Percentiles rank a stretch among this genome's conserved stretches.
phyloP scores from a whole-genome alignment of 805 yeast species.

The Tanozyma kutaoensis region DNA sequence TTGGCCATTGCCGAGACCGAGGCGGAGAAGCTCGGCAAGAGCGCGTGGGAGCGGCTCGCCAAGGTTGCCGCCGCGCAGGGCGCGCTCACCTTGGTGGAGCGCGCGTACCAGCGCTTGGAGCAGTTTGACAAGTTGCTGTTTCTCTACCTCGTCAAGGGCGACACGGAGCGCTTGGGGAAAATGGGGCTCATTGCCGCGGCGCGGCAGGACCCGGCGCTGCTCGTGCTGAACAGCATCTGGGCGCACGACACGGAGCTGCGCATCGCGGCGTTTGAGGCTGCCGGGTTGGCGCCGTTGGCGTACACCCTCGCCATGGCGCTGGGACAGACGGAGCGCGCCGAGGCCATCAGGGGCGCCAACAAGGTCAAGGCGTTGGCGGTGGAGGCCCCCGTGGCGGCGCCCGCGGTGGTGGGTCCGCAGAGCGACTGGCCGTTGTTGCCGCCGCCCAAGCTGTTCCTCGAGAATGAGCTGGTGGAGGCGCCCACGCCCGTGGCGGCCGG shows the following conservation, averaged over 20 bases:
- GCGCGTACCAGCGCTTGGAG: slow-evolving; percentile 78
- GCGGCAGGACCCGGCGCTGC: slow-evolving; percentile 67
- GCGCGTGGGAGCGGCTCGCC: slow-evolving; percentile 73
- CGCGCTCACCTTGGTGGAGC: slow-evolving; percentile 71
- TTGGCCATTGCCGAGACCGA: slow-evolving; percentile 77
- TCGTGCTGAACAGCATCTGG: slow-evolving; percentile 74
- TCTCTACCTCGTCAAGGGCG: slow-evolving; percentile 78
- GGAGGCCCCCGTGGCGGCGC: slow-evolving; percentile 30
- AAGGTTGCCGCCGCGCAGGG: slow-evolving; percentile 86
- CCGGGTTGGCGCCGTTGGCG: slow-evolving; percentile 80
- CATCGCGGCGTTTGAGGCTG: slow-evolving; percentile 56
- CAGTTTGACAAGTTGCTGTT: slow-evolving; percentile 83
- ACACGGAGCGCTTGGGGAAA: slow-evolving; percentile 55
- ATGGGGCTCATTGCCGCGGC: slow-evolving; percentile 87
- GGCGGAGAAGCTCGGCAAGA: slow-evolving; percentile 62
- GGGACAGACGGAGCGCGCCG: slow-evolving; percentile 68
- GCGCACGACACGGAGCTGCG: slow-evolving; percentile 65
- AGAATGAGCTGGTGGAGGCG: slow-evolving; percentile 40
- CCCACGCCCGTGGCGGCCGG: slow-evolving; percentile 73
- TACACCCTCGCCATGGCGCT: slow-evolving; percentile 84
- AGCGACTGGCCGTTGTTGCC: slow-evolving; percentile 77
- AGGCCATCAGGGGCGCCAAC: slow-evolving; percentile 54
- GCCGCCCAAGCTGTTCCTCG: slow-evolving; percentile 68
- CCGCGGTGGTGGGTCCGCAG: slow-evolving; percentile 29
- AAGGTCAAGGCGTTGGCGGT: slow-evolving; percentile 19